Evolutionary conservation across 345 rosid genomes (phyloP), one percentile per base, ranked within the genome.

Genomic region (Salix koriyanagi): DNA sequence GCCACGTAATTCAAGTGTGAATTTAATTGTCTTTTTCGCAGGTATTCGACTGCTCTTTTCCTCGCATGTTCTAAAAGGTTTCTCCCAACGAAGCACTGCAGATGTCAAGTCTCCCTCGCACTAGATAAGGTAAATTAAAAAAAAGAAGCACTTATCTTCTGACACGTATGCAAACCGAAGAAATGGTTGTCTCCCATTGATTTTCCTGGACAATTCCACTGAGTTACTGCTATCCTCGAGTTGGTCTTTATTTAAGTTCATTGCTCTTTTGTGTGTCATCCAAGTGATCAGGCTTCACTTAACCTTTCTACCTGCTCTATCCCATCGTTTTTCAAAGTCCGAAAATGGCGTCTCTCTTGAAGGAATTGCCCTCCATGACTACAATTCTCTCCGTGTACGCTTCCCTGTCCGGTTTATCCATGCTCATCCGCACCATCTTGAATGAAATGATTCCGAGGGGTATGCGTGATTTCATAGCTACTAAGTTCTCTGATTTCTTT

Each of bases 361-460:
- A 64, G 41, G 77, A 81, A 54, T 23, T 76, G 8, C 80, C 85
- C 19, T 68, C 86, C 16, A 44, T 79, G 58, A 28, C 88, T 41
- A 44, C 80, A 42, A 77, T 86, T 4, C 83, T 83, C 66, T 71
- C 85, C 0, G 68, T 77, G 3, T 83, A 79, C 46, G 88, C 88
- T 41, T 76, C 83, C 23, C 18, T 83, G 25, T 81, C 85, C 0
- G 81, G 82, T 36, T 12, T 78, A 18, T 65, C 79, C 50, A 86
- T 86, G 83, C 65, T 86, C 21, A 9, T 85, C 23, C 80, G 85
- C 1, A 77, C 87, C 0, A 73, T 85, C 60, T 1, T 85, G 8
- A 82, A 79, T 30, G 87, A 85, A 56, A 82, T 80, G 76, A 42
- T 85, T 32, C 87, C 87, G 0, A 37, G 52, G 41, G 64, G 69